Percentiles rank a stretch among this genome's conserved stretches.
phyloP scores from a whole-genome alignment of 768 basidiomycete genomes.

The Suillus bovinus region DNA sequence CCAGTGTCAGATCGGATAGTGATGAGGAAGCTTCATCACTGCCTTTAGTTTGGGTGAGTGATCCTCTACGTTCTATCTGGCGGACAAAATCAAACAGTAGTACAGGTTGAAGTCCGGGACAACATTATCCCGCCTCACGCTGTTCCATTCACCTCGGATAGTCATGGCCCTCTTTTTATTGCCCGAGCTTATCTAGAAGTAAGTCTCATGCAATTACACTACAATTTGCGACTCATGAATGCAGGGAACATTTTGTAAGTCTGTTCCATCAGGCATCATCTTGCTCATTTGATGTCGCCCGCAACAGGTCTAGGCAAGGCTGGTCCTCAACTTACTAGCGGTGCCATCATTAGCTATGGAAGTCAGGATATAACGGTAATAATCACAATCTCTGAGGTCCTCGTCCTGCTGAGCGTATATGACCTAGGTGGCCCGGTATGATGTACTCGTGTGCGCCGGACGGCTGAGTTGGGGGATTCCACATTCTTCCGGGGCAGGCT shows the following conservation, averaged over 20 bases:
- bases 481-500: neutral
- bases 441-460: slow-evolving; percentile 30
- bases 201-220: neutral
- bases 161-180: slow-evolving; percentile 29
- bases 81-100: neutral
- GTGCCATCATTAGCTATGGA: slow-evolving; percentile 25
- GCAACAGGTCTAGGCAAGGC: slow-evolving; percentile 27
- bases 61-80: neutral
- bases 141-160: slow-evolving; percentile 25
- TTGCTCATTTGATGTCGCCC: neutral
- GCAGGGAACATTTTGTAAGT: slow-evolving; percentile 30
- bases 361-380: slow-evolving; percentile 27
- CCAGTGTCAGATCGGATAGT: neutral
- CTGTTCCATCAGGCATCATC: neutral
- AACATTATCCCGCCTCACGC: slow-evolving; percentile 33
- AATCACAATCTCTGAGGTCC: neutral
- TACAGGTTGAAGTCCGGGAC: slow-evolving; percentile 28
- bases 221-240: slow-evolving; percentile 2
- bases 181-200: slow-evolving; percentile 28
- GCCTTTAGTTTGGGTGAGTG: slow-evolving; percentile 27
- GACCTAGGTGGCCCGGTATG: slow-evolving; percentile 26
- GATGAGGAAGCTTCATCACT: slow-evolving; percentile 20
- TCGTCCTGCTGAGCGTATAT: neutral
- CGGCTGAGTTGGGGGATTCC: slow-evolving; percentile 26
- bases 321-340: slow-evolving; percentile 25